Base-by-base conservation (phyloP, 345 rosid genomes). In the Gossypium bickii region DNA sequence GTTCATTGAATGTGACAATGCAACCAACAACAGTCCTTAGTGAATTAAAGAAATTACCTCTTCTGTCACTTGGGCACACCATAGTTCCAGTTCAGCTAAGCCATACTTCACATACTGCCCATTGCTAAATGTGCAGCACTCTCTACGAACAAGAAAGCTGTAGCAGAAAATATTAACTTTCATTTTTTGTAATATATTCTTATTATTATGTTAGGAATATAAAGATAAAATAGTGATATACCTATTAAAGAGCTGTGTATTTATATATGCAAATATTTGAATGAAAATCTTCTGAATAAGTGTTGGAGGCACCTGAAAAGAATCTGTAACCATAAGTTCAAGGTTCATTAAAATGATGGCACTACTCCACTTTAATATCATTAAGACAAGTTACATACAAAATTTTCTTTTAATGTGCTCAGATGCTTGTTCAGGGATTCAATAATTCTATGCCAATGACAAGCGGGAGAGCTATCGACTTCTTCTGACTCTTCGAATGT, bases 221-320 rank as follows among this genome's bases (percentile, higher is more conserved):
- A 66, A 64, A 72, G 72, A 45, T 34, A 22, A 22, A 63, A n/a
- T 44, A 77, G 15, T 8, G 67, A 25, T 38, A 79, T 79, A 91
- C 98, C 93, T 87, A 84, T 95, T 95, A 76, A 93, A 90, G 78
- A 95, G 80, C 76, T 89, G 93, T 58, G 89, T 86, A 70, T 95
- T 88, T 76, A 95, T 89, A 81, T 82, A 83, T 71, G 91, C 85
- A 81, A 94, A 94, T 61, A 78, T 85, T 82, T 92, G 94, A 80
- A 84, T 84, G 76, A 79, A 84, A 74, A 91, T 87, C 78, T 88
- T 89, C 84, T 85, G 96, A 78, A 85, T 83, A 25, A 95, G 91
- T 85, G 89, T 83, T 12, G 86, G 85, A 70, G 97, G 95, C 74
- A 93, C 98, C 99, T 95, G 86, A 47, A 67, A 74, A 85, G 83